phyloP scores from a whole-genome alignment of 2,329 filamentous ascomycete genomes.

The Ascochyta koolunga region DNA sequence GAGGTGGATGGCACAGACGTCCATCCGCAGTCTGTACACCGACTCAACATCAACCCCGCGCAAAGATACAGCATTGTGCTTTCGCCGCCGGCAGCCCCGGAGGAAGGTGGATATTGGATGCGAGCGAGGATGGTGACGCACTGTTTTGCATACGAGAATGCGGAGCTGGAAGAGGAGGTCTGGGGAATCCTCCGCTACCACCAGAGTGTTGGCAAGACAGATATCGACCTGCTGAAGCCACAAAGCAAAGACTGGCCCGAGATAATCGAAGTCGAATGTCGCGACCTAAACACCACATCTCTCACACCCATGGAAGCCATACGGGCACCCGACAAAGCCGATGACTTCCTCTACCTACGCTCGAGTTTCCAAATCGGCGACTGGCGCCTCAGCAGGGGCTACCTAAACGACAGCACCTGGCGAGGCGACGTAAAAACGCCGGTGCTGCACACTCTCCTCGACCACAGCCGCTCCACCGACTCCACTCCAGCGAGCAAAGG shows the following conservation, averaged over 20 bases:
- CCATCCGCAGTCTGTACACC: slow-evolving; percentile 59
- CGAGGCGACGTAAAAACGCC: slow-evolving; percentile 57
- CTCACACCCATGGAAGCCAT: slow-evolving; percentile 54
- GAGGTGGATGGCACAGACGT: slow-evolving; percentile 72
- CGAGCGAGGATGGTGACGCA: slow-evolving; percentile 66
- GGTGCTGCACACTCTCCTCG: slow-evolving; percentile 58
- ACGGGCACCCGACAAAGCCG: slow-evolving; percentile 54
- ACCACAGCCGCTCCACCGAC: slow-evolving; percentile 44
- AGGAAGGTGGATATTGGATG: slow-evolving; percentile 48
- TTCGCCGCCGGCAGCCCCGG: slow-evolving; percentile 53
- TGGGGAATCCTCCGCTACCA: slow-evolving; percentile 58
- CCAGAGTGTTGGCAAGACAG: neutral
- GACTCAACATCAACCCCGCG: slow-evolving; percentile 68
- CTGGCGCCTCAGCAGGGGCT: slow-evolving; percentile 64
- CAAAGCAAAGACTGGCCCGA: slow-evolving; percentile 59
- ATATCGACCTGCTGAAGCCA: slow-evolving; percentile 24
- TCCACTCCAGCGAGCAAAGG: too few relatives aligned
- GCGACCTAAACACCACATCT: slow-evolving; percentile 57
- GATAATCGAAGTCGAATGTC: slow-evolving; percentile 56
- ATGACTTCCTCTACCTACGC: slow-evolving; percentile 61
- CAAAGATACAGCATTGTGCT: slow-evolving; percentile 73
- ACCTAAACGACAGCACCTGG: slow-evolving; percentile 64
- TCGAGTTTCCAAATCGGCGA: slow-evolving; percentile 66
- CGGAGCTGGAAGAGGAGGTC: slow-evolving; percentile 54
- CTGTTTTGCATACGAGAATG: slow-evolving; percentile 63